Evolutionary conservation across 2,329 filamentous ascomycete species (phyloP).

Genomic region (Pyrenophora tritici-repentis): DNA sequence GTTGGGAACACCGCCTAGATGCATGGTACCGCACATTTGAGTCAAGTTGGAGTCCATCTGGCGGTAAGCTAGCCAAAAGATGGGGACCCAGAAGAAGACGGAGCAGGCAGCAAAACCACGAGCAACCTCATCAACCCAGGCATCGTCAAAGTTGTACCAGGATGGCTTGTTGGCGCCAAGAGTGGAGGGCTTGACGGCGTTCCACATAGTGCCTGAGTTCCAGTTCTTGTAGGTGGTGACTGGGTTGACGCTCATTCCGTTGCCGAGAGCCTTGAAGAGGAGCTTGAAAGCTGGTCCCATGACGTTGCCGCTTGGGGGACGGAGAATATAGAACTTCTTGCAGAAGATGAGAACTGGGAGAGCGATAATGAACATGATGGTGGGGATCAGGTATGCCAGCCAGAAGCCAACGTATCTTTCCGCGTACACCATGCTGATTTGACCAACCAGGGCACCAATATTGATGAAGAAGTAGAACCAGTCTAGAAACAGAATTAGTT

Average conservation of each 20-base stretch:
- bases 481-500: constrained; percentile 33
- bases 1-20: constrained; percentile 73
- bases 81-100: constrained; percentile 64
- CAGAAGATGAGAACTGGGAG: constrained; percentile 64
- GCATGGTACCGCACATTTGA: constrained; percentile 70
- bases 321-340: constrained; percentile 64
- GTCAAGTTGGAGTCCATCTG: constrained; percentile 69
- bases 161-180: constrained; percentile 60
- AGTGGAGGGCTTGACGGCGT: constrained; percentile 67
- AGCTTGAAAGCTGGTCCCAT: constrained; percentile 68
- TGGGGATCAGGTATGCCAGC: constrained; percentile 71
- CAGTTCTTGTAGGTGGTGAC: constrained; percentile 61
- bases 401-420: constrained; percentile 68
- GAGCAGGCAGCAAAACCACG: constrained; percentile 58
- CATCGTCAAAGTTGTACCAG: constrained; percentile 81
- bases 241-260: constrained; percentile 63
- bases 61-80: constrained; percentile 69
- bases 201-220: constrained; percentile 64
- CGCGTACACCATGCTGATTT: constrained; percentile 47
- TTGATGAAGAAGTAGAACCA: constrained; percentile 49
- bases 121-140: constrained; percentile 79
- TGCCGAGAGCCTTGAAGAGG: constrained; percentile 56
- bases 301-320: constrained; percentile 70
- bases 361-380: constrained; percentile 64
- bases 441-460: constrained; percentile 44